phyloP scores from a whole-genome alignment of 345 rosid species.

The Corchorus capsularis region DNA sequence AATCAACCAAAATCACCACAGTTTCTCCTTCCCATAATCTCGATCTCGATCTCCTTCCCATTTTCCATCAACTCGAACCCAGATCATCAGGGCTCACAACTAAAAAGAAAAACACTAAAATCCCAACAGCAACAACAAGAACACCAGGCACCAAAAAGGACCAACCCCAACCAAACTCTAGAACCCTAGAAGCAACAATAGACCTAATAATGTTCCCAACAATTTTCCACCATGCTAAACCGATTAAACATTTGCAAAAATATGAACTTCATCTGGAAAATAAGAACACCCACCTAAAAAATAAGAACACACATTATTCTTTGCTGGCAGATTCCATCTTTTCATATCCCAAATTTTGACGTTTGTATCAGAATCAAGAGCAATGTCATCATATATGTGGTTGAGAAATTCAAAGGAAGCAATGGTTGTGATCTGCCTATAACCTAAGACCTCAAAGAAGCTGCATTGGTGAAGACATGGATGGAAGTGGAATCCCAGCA shows the following conservation, averaged over 20 bases:
- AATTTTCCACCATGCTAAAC: no score
- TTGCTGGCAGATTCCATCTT: no score
- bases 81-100: slow-evolving; percentile 71
- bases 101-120: slow-evolving; percentile 63
- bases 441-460: slow-evolving; percentile 40
- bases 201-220: slow-evolving; percentile 87
- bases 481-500: slow-evolving; percentile 67
- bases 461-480: slow-evolving; percentile 64
- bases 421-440: slow-evolving; percentile 50
- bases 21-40: slow-evolving; percentile 29
- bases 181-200: slow-evolving; percentile 65
- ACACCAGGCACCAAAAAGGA: slow-evolving; percentile 78
- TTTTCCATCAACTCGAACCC: slow-evolving; percentile 41
- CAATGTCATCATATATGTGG: slow-evolving; percentile 63
- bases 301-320: no score
- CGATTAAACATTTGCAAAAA: no score
- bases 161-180: slow-evolving; percentile 99
- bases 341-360: neutral
- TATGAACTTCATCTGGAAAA: no score
- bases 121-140: slow-evolving; percentile 59
- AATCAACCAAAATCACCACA: slow-evolving; percentile 24
- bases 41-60: slow-evolving; percentile 58
- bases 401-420: slow-evolving; percentile 56
- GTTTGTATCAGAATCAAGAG: slow-evolving; percentile 62
- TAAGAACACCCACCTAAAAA: no score